Conservation (phyloP, 2,329 filamentous ascomycete genomes). For the Trichoderma hamatum region DNA sequence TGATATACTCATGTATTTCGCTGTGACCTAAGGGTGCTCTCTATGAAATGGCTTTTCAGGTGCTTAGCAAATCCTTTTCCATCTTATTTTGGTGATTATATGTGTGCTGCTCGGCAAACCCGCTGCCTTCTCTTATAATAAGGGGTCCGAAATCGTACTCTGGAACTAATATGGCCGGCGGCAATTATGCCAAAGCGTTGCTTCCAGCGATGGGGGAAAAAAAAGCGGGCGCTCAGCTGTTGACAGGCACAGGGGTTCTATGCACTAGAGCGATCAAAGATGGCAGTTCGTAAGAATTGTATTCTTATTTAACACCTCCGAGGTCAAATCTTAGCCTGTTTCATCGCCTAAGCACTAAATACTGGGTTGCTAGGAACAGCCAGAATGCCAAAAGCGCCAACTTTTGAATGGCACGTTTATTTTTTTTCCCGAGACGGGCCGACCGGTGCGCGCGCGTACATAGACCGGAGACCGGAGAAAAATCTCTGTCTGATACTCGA, state of each 20-base stretch:
- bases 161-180: neutral
- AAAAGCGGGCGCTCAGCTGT: neutral
- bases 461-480: neutral
- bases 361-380: neutral
- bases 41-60: neutral
- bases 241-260: neutral
- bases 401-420: neutral
- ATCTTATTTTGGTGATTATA: neutral
- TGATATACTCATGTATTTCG: no score
- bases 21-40: no score
- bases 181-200: neutral
- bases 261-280: neutral
- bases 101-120: neutral
- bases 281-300: conserved; percentile 6
- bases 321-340: neutral
- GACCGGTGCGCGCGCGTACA: neutral
- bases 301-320: neutral
- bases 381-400: neutral
- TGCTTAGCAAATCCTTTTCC: neutral
- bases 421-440: conserved; percentile 1
- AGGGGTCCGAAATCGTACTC: neutral
- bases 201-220: neutral
- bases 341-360: conserved; percentile 7
- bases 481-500: neutral
- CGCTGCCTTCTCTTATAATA: neutral